These are phyloP conservation scores for Leccinellum luteum DNA, from an alignment of 768 basidiomycete species.

Conservation along the genomic window DNA sequence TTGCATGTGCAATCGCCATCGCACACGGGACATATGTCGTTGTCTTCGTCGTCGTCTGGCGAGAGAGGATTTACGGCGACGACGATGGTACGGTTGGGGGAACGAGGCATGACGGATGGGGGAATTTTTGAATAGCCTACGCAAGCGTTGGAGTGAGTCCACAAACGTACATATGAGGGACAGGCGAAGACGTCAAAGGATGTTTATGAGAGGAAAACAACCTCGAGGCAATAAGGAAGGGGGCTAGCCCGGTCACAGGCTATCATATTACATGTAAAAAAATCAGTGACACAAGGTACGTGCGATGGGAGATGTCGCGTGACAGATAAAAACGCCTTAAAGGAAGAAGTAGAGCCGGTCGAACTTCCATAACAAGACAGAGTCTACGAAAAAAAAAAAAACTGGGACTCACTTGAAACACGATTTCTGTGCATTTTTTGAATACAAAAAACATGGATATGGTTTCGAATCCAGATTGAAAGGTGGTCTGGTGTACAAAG, in stretches of 20 bases:
- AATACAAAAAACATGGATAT: slow-evolving; percentile 35
- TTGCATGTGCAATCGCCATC: slow-evolving; percentile 84
- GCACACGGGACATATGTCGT: slow-evolving; percentile 88
- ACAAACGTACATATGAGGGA: slow-evolving; percentile 22
- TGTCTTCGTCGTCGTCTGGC: slow-evolving; percentile 69
- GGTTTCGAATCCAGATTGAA: slow-evolving; percentile 37
- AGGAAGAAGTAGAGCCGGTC: slow-evolving; percentile 15
- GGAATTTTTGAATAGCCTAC: slow-evolving; percentile 47
- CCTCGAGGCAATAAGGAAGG: slow-evolving; percentile 19
- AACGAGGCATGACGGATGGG: slow-evolving; percentile 63
- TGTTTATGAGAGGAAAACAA: slow-evolving; percentile 20
- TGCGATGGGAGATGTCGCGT: slow-evolving; percentile 36
- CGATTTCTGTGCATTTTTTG: slow-evolving; percentile 39
- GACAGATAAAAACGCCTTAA: slow-evolving; percentile 32
- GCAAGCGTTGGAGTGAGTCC: slow-evolving; percentile 19
- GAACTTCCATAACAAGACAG: slow-evolving; percentile 27
- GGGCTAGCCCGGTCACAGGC: slow-evolving; percentile 13
- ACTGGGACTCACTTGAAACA: slow-evolving; percentile 28
- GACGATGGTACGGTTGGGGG: slow-evolving; percentile 67
- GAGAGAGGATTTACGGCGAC: slow-evolving; percentile 36
- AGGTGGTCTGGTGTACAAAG: slow-evolving; percentile 14
- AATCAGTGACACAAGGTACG: slow-evolving; percentile 31
- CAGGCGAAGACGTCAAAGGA: slow-evolving; percentile 21
- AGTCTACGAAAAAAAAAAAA: slow-evolving; percentile 18
- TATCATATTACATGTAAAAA: slow-evolving; percentile 38